These are phyloP conservation scores for Cryptococcus sp. DNA, from an alignment of 1,284 basidiomycete species.

Conservation along the genomic window DNA sequence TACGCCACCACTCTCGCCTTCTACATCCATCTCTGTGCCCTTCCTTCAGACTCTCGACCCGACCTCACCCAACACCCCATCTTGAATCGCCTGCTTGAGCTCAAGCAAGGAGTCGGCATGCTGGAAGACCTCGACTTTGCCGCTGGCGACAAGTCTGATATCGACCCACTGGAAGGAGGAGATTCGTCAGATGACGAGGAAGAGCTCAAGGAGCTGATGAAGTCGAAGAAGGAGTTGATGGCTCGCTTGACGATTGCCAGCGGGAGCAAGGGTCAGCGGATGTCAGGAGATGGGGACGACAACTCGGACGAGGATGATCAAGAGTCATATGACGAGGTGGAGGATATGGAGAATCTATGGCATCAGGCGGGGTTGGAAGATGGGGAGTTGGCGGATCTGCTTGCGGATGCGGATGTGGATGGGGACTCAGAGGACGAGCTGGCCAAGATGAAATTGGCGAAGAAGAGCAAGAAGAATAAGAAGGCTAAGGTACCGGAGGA, in stretches of 20 bases:
- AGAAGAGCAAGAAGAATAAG: conserved; percentile 37
- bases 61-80: conserved; percentile 71
- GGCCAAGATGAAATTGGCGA: conserved; percentile 13
- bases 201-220: conserved; percentile 30
- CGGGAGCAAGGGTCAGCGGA: conserved; percentile 8
- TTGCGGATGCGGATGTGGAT: conserved; percentile 26
- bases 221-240: conserved; percentile 36
- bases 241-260: conserved; percentile 11
- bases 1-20: conserved; percentile 89
- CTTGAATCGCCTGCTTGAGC: conserved; percentile 69
- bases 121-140: conserved; percentile 76
- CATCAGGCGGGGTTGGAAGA: conserved; percentile 35
- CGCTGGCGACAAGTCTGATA: conserved; percentile 51
- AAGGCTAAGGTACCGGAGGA: conserved; percentile 45
- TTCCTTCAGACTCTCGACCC: conserved; percentile 55
- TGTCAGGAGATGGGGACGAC: conserved; percentile 9
- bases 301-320: conserved; percentile 10
- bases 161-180: conserved; percentile 35
- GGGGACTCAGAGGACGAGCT: conserved; percentile 7
- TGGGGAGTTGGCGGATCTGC: conserved; percentile 37
- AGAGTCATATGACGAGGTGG: conserved; percentile 23
- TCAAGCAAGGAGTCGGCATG: conserved; percentile 75
- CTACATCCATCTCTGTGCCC: conserved; percentile 82
- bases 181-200: conserved; percentile 24
- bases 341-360: conserved; percentile 35